Conservation (phyloP, 345 rosid species). For the Aquilaria yunnanensis region DNA sequence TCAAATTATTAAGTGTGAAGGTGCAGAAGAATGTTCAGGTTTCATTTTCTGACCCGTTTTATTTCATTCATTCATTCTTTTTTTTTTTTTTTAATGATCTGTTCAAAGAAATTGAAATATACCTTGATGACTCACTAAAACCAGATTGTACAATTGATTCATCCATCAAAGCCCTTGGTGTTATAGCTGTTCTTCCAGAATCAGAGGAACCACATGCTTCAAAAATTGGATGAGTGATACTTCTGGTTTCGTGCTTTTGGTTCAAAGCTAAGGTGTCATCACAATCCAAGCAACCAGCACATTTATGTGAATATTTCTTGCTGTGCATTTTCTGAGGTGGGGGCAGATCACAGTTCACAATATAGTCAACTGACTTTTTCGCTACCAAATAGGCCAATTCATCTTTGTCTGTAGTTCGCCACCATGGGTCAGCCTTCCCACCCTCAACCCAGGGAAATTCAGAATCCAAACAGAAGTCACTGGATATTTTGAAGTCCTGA, state of each 20-base stretch:
- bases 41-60: not conserved
- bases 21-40: not conserved
- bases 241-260: constrained; percentile 17
- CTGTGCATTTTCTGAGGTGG: constrained; percentile 54
- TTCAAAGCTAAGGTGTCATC: constrained; percentile 29
- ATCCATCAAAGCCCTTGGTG: constrained; percentile 25
- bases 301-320: constrained; percentile 32
- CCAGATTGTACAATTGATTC: constrained; percentile 16
- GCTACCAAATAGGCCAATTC: constrained; percentile 89
- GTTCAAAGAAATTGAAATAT: constrained; percentile 1
- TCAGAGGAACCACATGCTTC: constrained; percentile 15
- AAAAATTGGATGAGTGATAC: constrained; percentile 23
- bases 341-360: constrained; percentile 89
- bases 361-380: constrained; percentile 55
- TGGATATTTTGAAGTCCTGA: constrained; percentile 24
- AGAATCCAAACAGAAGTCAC: constrained; percentile 35
- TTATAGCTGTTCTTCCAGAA: constrained; percentile 13
- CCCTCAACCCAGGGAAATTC: constrained; percentile 56
- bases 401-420: constrained; percentile 72
- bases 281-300: constrained; percentile 24
- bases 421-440: constrained; percentile 77
- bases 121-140: constrained; percentile 43
- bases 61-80: not conserved
- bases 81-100: not conserved
- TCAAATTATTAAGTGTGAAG: not conserved